Conservation (phyloP, 1,284 basidiomycete genomes). For the Exsudoporus floridanus region DNA sequence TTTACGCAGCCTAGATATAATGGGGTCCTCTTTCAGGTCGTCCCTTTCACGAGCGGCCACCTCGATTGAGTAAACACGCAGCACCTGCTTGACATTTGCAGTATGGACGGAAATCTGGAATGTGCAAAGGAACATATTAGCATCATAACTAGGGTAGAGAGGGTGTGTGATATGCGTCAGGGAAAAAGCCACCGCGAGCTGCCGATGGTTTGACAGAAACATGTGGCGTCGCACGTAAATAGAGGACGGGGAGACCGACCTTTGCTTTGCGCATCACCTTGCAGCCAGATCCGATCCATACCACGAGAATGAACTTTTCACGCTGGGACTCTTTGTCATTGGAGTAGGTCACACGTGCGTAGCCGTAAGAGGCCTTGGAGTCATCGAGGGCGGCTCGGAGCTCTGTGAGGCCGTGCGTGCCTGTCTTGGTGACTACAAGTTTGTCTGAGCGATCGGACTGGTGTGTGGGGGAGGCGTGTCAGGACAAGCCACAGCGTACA, state of each 20-base stretch:
- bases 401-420: slow-evolving; percentile 76
- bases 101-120: slow-evolving; percentile 82
- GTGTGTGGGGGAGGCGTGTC: slow-evolving; percentile 17
- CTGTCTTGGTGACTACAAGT: slow-evolving; percentile 73
- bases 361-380: slow-evolving; percentile 77
- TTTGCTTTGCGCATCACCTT: slow-evolving; percentile 91
- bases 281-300: slow-evolving; percentile 85
- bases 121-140: slow-evolving; percentile 8
- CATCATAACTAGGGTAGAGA: slow-evolving; percentile 24
- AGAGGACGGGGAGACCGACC: slow-evolving; percentile 45
- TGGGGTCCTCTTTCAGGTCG: slow-evolving; percentile 81
- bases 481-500: slow-evolving; percentile 3
- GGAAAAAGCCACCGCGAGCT: slow-evolving; percentile 5
- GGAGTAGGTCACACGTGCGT: slow-evolving; percentile 78
- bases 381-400: slow-evolving; percentile 74
- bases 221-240: slow-evolving; percentile 25
- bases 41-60: slow-evolving; percentile 78
- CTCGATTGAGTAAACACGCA: slow-evolving; percentile 82
- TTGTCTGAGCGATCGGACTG: slow-evolving; percentile 83
- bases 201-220: slow-evolving; percentile 10
- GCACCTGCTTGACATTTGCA: slow-evolving; percentile 79
- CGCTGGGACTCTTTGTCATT: slow-evolving; percentile 86
- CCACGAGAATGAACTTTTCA: slow-evolving; percentile 87
- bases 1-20: slow-evolving; percentile 71
- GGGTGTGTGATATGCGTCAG: slow-evolving; percentile 26